phyloP scores from a whole-genome alignment of 2,329 filamentous ascomycete species.

The Phyllosticta citribraziliensis region DNA sequence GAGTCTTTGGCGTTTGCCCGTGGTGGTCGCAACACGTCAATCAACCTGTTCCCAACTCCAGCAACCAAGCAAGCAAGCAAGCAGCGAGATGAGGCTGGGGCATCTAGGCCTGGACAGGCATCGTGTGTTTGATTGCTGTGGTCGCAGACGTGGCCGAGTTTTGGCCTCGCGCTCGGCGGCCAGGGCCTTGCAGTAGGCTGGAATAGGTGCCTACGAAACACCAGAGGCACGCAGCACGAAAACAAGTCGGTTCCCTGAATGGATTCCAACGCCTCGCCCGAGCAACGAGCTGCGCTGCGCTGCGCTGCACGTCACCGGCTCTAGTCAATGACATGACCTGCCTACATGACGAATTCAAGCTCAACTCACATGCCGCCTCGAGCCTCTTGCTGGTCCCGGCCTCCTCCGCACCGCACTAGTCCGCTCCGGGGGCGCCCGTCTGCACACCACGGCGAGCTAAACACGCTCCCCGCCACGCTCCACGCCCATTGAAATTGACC shows the following conservation, averaged over 20 bases:
- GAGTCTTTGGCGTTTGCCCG: too few relatives aligned
- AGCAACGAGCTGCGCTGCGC: background rate
- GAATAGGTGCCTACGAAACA: background rate
- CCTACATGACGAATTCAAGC: background rate
- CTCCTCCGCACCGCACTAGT: background rate
- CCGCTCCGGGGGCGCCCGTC: background rate
- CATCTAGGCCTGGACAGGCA: too few relatives aligned
- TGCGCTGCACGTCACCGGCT: too few relatives aligned
- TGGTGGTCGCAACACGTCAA: too few relatives aligned
- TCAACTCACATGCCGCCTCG: background rate
- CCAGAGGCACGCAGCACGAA: background rate
- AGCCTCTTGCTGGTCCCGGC: background rate
- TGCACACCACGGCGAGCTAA: background rate
- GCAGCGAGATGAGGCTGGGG: too few relatives aligned
- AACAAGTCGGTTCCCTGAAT: background rate
- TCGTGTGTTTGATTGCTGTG: background rate
- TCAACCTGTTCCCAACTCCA: too few relatives aligned
- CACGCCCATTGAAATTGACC: background rate
- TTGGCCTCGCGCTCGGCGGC: background rate
- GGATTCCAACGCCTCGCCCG: background rate
- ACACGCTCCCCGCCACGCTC: background rate
- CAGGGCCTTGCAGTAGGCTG: background rate
- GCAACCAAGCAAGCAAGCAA: too few relatives aligned
- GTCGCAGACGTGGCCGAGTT: background rate
- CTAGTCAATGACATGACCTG: background rate